phyloP scores from a whole-genome alignment of 108 stramenopile species.

The Stephanodiscus minutulus region DNA sequence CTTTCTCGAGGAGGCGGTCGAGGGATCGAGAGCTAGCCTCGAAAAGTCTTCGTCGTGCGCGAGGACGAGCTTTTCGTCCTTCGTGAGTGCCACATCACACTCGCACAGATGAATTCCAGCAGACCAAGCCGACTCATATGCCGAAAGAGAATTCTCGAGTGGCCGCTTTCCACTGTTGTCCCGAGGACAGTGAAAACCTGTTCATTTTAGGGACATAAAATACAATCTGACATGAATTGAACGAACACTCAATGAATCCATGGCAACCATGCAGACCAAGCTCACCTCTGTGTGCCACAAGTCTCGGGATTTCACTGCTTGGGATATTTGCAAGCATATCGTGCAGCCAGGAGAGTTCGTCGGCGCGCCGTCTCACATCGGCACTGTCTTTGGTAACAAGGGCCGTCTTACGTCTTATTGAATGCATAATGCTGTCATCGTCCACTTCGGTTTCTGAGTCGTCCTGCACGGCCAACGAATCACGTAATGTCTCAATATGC shows the following conservation, averaged over 20 bases:
- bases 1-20: conserved; percentile 32
- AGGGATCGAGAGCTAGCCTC: conserved; percentile 63
- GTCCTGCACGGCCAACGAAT: conserved; percentile 38
- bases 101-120: conserved; percentile 76
- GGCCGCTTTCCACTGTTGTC: conserved; percentile 67
- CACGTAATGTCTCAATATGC: conserved; percentile 55
- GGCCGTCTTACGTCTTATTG: conserved; percentile 24
- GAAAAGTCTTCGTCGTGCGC: conserved; percentile 76
- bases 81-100: conserved; percentile 79
- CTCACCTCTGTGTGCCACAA: conserved; percentile 74
- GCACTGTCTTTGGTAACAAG: conserved; percentile 18
- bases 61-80: conserved; percentile 76
- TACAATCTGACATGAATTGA: background rate
- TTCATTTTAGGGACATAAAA: background rate
- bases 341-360: conserved; percentile 43
- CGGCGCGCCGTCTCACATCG: conserved; percentile 42
- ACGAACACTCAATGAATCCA: background rate
- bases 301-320: conserved; percentile 20
- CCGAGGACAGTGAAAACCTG: conserved; percentile 62
- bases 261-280: background rate
- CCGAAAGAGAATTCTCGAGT: conserved; percentile 69
- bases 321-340: conserved; percentile 38
- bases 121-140: conserved; percentile 78
- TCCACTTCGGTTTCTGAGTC: conserved; percentile 38
- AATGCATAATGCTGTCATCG: conserved; percentile 22